Evolutionary conservation across 495 filamentous ascomycete genomes (phyloP), one percentile per base, ranked within the genome.

Genomic region (Cercophora samala): DNA sequence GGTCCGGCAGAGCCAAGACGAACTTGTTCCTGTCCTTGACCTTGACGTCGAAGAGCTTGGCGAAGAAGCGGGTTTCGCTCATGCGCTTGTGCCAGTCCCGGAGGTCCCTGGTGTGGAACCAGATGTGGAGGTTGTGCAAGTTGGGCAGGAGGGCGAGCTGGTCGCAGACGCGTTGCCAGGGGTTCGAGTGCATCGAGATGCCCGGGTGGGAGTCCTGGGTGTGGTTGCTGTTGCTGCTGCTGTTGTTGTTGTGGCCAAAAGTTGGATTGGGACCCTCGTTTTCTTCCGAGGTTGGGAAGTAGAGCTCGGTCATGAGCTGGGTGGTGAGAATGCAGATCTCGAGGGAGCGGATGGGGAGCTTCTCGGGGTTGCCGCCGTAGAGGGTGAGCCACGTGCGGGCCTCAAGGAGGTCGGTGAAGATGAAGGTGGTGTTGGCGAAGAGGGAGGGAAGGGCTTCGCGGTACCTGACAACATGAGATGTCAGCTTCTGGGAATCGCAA

Each of bases 61-160:
- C 66, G 17, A 75, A 69, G 62, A 75, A 60, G 11, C 66, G 60
- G 56, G 66, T 71, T 68, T 75, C 73, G 65, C 58, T 66, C 5
- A 74, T 70, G 21, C 71, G 69, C 63, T 65, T 62, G 58, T 71
- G 62, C 74, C 74, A 76, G 3, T 69, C 70, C 13, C 72, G 66
- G 56, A 76, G 70, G 66, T 76, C 74, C 32, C 68, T 56, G 61
- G 72, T 66, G 66, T 76, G 69, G 32, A 76, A 58, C 72, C 72
- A 76, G 52, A 76, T 51, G 62, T 64, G 66, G 19, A 76, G 64
- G 19, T 42, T 51, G 4, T 63, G 67, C 37, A 76, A 64, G 18
- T 26, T n/a, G 3, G 51, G 42, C 24, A 69, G 60, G 6, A 19
- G 58, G 15, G 23, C 68, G 0, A 76, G 64, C 15, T 5, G 29